Evolutionary conservation across 1,284 basidiomycete species (phyloP).

Genomic region (Pascua sp.): DNA sequence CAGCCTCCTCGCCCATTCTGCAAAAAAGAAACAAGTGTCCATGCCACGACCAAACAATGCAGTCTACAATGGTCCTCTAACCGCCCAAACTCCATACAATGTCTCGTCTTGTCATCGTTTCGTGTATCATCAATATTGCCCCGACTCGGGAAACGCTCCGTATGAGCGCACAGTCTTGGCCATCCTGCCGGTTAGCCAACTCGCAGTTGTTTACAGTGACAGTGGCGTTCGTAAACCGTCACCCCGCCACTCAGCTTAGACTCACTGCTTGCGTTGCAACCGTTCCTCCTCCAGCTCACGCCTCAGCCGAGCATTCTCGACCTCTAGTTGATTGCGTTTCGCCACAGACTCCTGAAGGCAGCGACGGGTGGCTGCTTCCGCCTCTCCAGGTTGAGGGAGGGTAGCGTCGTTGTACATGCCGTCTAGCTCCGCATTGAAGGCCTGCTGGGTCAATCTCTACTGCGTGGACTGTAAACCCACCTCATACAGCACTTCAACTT

Average conservation of each 20-base stretch:
- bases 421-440: conserved; percentile 87
- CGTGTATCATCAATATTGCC: background rate
- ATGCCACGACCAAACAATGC: no score
- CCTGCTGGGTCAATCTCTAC: conserved; percentile 52
- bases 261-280: conserved; percentile 73
- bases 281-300: conserved; percentile 67
- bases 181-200: no score
- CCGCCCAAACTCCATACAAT: no score
- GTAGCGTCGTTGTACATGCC: conserved; percentile 77
- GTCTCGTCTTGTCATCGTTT: no score
- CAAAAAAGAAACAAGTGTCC: no score
- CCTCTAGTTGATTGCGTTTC: conserved; percentile 63
- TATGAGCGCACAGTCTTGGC: no score
- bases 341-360: conserved; percentile 72
- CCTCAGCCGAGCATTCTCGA: conserved; percentile 75
- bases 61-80: no score
- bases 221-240: no score
- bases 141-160: background rate
- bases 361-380: conserved; percentile 66
- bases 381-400: conserved; percentile 67
- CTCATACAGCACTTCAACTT: conserved; percentile 87
- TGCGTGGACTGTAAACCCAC: conserved; percentile 52
- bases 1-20: no score
- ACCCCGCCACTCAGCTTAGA: conserved; percentile 16
- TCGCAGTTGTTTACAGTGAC: no score